Evolutionary conservation across 495 filamentous ascomycete species (phyloP).

Genomic region (Penicillium maclennaniae): DNA sequence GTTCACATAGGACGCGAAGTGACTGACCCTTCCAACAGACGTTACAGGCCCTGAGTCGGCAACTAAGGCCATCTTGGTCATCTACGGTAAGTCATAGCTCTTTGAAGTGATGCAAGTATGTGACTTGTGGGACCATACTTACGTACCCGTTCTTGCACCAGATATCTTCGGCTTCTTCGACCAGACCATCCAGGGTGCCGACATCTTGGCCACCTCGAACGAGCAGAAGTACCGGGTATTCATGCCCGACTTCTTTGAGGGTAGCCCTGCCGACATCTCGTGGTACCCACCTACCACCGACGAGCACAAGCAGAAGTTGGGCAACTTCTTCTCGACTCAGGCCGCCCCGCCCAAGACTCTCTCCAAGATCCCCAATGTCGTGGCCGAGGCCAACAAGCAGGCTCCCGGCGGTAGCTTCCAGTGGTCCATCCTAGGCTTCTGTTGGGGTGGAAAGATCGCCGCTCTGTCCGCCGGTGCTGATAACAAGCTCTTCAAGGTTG

Average conservation of each 20-base stretch:
- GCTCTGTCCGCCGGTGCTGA: constrained; percentile 54
- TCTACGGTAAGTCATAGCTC: constrained; percentile 40
- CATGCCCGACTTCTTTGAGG: constrained; percentile 57
- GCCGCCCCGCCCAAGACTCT: constrained; percentile 62
- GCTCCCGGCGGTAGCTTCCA: constrained; percentile 46
- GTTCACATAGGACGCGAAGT: not conserved
- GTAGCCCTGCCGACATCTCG: constrained; percentile 41
- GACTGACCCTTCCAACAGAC: constrained; percentile 32
- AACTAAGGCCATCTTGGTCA: constrained; percentile 49
- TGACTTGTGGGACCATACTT: not conserved
- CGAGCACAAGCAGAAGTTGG: constrained; percentile 73
- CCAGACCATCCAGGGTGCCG: constrained; percentile 56
- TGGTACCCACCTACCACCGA: constrained; percentile 74
- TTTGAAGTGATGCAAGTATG: not conserved
- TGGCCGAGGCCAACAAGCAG: constrained; percentile 52
- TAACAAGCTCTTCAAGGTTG: constrained; percentile 64
- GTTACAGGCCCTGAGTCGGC: constrained; percentile 50
- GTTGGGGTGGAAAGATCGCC: constrained; percentile 88
- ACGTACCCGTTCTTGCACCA: constrained; percentile 1
- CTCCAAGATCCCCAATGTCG: constrained; percentile 57
- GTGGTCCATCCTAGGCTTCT: constrained; percentile 89
- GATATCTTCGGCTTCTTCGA: constrained; percentile 56
- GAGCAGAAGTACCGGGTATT: constrained; percentile 53
- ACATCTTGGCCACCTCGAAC: constrained; percentile 48
- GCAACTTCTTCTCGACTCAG: constrained; percentile 69